Evolutionary conservation across 2,329 filamentous ascomycete species (phyloP).

Genomic region (Simplicillium aogashimaense): DNA sequence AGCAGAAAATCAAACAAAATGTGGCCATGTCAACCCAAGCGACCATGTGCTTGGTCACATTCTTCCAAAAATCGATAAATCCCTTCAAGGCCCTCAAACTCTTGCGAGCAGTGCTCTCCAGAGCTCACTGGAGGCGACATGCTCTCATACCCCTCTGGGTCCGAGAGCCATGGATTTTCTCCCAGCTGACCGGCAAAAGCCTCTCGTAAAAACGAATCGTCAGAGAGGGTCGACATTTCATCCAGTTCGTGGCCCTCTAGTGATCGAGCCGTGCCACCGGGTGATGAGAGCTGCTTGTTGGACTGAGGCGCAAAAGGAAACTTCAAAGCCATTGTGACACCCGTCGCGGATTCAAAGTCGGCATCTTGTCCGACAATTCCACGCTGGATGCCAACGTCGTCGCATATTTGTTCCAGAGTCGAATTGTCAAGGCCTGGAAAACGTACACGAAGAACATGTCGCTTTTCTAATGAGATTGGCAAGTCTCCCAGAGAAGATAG

Average conservation of each 20-base stretch:
- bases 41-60: constrained; percentile 35
- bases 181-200: constrained; percentile 32
- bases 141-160: constrained; percentile 37
- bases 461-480: constrained; percentile 62
- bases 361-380: constrained; percentile 70
- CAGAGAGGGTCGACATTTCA: constrained; percentile 21
- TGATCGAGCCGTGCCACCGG: constrained; percentile 37
- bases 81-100: constrained; percentile 46
- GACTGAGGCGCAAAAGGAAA: constrained; percentile 73
- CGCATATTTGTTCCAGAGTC: constrained; percentile 73
- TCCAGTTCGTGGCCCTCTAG: constrained; percentile 30
- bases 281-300: constrained; percentile 29
- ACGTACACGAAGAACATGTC: constrained; percentile 63
- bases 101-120: constrained; percentile 31
- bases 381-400: constrained; percentile 75
- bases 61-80: constrained; percentile 50
- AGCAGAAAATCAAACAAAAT: background rate
- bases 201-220: constrained; percentile 25
- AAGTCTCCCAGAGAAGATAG: constrained; percentile 73
- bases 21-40: constrained; percentile 15
- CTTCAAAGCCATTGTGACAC: constrained; percentile 63
- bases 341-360: constrained; percentile 58
- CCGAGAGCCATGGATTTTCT: constrained; percentile 38
- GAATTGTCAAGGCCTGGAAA: constrained; percentile 85
- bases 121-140: constrained; percentile 38